These are phyloP conservation scores for Plectosphaerella sp. DNA, from an alignment of 2,329 filamentous ascomycete genomes.

Conservation along the genomic window DNA sequence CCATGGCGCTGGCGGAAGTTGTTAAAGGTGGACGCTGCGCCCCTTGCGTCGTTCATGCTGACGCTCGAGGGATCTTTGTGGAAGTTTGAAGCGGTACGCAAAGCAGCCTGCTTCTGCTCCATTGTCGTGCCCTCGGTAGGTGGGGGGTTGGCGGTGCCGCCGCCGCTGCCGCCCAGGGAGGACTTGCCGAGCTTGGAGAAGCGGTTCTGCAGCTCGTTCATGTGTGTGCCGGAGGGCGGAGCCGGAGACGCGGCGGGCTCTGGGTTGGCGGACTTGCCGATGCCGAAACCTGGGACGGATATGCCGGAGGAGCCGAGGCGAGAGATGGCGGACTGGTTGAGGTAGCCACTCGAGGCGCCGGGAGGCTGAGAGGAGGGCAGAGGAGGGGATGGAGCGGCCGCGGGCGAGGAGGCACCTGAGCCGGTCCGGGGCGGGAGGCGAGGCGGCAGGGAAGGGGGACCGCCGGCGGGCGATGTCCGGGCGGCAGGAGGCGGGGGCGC, in stretches of 20 bases:
- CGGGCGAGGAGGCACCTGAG: conserved; percentile 16
- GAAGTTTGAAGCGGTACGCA: conserved; percentile 56
- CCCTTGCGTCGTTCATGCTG: conserved; percentile 52
- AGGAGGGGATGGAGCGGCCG: conserved; percentile 5
- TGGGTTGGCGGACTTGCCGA: conserved; percentile 39
- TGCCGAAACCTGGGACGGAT: conserved; percentile 73
- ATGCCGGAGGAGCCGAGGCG: conserved; percentile 71
- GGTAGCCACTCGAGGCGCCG: conserved; percentile 20
- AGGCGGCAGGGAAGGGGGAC: conserved; percentile 45
- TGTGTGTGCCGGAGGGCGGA: conserved; percentile 31
- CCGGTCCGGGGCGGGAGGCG: conserved; percentile 55
- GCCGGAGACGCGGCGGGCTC: conserved; percentile 16
- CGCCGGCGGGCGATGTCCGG: conserved; percentile 21
- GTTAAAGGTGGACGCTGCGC: conserved; percentile 57
- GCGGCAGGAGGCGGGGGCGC: conserved; percentile 22
- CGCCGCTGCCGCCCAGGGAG: conserved; percentile 14
- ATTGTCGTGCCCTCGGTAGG: conserved; percentile 52
- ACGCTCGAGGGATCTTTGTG: conserved; percentile 59
- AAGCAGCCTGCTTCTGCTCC: conserved; percentile 60
- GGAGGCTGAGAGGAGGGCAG: conserved; percentile 36
- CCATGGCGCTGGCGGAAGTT: conserved; percentile 69
- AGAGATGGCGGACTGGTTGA: conserved; percentile 55
- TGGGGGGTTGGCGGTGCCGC: conserved; percentile 15
- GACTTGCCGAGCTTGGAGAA: conserved; percentile 52
- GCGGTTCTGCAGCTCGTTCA: conserved; percentile 64